These are phyloP conservation scores for Boletus reticulatus DNA, from an alignment of 768 basidiomycete genomes.

Conservation along the genomic window DNA sequence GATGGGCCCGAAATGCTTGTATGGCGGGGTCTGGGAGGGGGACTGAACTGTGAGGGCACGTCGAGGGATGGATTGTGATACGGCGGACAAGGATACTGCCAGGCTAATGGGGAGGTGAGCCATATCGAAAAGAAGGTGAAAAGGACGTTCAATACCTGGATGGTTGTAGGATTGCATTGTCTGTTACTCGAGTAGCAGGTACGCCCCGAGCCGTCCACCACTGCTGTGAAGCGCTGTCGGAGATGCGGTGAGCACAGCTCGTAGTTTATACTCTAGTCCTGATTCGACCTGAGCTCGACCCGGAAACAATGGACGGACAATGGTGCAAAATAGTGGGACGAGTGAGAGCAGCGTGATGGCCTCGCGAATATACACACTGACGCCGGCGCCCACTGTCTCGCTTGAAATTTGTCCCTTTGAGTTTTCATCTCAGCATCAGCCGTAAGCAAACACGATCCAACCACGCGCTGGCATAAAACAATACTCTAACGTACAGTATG, in stretches of 20 bases:
- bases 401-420: slow-evolving; percentile 4
- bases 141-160: slow-evolving; percentile 18
- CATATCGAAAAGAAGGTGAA: not conserved
- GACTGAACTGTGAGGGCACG: slow-evolving; percentile 7
- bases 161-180: slow-evolving; percentile 34
- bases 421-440: not conserved
- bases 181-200: too few species aligned
- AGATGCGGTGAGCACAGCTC: not conserved
- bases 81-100: slow-evolving; percentile 15
- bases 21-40: slow-evolving; percentile 20
- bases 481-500: slow-evolving; percentile 49
- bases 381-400: slow-evolving; percentile 22
- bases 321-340: not conserved
- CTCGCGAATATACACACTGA: not conserved
- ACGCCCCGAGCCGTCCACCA: too few species aligned
- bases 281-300: too few species aligned
- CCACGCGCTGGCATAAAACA: slow-evolving; percentile 14
- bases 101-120: slow-evolving; percentile 17
- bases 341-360: not conserved
- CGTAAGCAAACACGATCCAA: not conserved
- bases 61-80: slow-evolving; percentile 23
- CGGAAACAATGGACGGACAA: too few species aligned
- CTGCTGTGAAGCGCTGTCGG: not conserved
- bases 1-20: slow-evolving; percentile 16
- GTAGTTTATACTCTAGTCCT: not conserved